Conservation (phyloP, 495 filamentous ascomycete species). For the Opeltia flavorubescens region DNA sequence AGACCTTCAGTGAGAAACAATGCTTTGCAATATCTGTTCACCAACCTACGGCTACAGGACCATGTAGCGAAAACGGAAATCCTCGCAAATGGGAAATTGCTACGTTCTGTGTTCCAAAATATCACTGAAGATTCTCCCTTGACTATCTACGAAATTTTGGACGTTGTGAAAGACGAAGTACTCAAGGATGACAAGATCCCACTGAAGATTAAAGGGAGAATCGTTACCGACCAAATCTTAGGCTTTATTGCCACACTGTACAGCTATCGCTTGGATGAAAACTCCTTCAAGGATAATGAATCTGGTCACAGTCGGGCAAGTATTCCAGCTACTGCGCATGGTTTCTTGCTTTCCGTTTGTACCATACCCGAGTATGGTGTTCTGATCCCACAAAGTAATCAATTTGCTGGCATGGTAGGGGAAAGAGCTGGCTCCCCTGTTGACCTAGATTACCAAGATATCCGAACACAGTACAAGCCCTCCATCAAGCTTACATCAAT, state of each 20-base stretch:
- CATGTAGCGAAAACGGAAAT: constrained; percentile 59
- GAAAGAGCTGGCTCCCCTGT: too few relatives aligned
- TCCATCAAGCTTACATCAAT: background rate
- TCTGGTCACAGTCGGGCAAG: constrained; percentile 5
- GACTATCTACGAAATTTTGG: constrained; percentile 52
- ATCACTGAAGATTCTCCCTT: constrained; percentile 59
- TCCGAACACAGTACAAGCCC: background rate
- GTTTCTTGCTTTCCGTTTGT: constrained; percentile 58
- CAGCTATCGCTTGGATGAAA: constrained; percentile 43
- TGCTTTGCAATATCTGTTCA: constrained; percentile 61
- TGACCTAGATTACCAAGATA: too few relatives aligned
- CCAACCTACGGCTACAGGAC: constrained; percentile 56
- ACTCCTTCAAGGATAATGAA: constrained; percentile 23
- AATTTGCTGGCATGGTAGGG: background rate
- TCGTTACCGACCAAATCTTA: constrained; percentile 58
- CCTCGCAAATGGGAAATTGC: constrained; percentile 55
- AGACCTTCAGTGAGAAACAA: constrained; percentile 62
- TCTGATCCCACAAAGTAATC: constrained; percentile 40
- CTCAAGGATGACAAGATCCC: constrained; percentile 55
- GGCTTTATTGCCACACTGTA: constrained; percentile 60
- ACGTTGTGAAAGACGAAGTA: constrained; percentile 47
- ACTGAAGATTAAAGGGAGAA: constrained; percentile 51
- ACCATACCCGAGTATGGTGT: constrained; percentile 56
- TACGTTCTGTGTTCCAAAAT: constrained; percentile 52
- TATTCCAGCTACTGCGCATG: constrained; percentile 50